These are phyloP conservation scores for Plasmodium malariae DNA, from an alignment of 169 alveolate genomes.

Conservation along the genomic window DNA sequence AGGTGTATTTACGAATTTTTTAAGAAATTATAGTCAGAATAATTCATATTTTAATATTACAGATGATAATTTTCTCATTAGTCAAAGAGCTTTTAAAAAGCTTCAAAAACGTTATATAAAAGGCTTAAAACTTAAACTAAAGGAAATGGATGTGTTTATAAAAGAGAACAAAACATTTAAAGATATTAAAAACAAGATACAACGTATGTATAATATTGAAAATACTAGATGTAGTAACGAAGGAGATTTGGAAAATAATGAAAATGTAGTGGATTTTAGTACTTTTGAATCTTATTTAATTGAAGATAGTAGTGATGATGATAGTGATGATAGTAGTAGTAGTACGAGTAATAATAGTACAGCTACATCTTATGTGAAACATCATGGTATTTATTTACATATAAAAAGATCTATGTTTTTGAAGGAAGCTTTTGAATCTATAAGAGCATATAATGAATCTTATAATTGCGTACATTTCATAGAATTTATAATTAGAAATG, in stretches of 20 bases:
- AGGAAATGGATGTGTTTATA: slow-evolving; percentile 3
- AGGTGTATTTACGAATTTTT: slow-evolving; percentile 32
- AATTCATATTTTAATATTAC: slow-evolving; percentile 9
- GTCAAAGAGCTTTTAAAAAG: slow-evolving; percentile 27
- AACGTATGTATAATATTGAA: slow-evolving; percentile 32
- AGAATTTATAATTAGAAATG: slow-evolving; percentile 46
- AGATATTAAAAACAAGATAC: slow-evolving; percentile 20
- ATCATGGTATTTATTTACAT: slow-evolving; percentile 49
- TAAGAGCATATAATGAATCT: neutral
- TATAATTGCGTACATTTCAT: slow-evolving; percentile 20
- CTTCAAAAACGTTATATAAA: neutral
- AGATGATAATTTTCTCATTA: neutral
- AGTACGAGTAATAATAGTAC: neutral
- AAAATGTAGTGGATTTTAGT: slow-evolving; percentile 11
- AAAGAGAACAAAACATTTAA: slow-evolving; percentile 21
- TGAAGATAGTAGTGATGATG: neutral
- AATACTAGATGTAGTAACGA: neutral
- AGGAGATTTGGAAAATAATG: slow-evolving; percentile 1
- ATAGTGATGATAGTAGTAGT: neutral
- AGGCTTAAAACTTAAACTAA: slow-evolving; percentile 23
- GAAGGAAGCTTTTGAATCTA: slow-evolving; percentile 18
- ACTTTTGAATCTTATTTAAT: neutral
- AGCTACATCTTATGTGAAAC: neutral
- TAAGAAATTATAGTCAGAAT: slow-evolving; percentile 4
- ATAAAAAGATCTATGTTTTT: slow-evolving; percentile 10